Evolutionary conservation across 768 basidiomycete genomes (phyloP).

Genomic region (Psilocybe tampanensis): DNA sequence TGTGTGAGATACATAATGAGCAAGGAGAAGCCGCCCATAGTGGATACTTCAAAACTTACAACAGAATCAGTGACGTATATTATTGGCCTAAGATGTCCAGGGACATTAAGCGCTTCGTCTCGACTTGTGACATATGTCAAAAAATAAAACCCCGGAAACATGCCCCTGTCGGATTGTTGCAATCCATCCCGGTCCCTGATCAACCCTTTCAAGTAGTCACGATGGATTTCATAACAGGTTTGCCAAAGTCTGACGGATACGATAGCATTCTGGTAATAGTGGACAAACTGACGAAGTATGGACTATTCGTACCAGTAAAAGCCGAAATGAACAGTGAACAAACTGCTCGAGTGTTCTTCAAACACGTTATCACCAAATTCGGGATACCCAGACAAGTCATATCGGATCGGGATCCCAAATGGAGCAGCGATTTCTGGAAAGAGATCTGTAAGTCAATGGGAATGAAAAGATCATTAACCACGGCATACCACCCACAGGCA

Average conservation of each 20-base stretch:
- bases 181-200: slow-evolving; percentile 22
- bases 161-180: slow-evolving; percentile 15
- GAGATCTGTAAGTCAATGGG: slow-evolving; percentile 20
- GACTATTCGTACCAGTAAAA: slow-evolving; percentile 17
- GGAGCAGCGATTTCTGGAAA: slow-evolving; percentile 29
- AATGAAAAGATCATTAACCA: slow-evolving; percentile 24
- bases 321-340: slow-evolving; percentile 17
- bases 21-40: background rate
- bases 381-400: slow-evolving; percentile 24
- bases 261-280: slow-evolving; percentile 25
- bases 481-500: slow-evolving; percentile 39
- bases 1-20: background rate
- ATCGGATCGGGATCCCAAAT: slow-evolving; percentile 19
- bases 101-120: background rate
- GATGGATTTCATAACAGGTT: slow-evolving; percentile 23
- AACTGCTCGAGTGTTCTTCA: slow-evolving; percentile 24
- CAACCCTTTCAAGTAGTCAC: slow-evolving; percentile 22
- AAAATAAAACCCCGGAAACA: slow-evolving; percentile 23
- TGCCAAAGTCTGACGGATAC: slow-evolving; percentile 21
- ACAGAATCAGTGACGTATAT: background rate
- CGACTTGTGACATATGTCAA: slow-evolving; percentile 26
- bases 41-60: slow-evolving; percentile 5
- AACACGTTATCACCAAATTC: slow-evolving; percentile 21
- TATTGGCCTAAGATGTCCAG: slow-evolving; percentile 5
- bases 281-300: slow-evolving; percentile 26